Conservation (phyloP, 805 yeast species). For the Suhomyces kilbournensis region DNA sequence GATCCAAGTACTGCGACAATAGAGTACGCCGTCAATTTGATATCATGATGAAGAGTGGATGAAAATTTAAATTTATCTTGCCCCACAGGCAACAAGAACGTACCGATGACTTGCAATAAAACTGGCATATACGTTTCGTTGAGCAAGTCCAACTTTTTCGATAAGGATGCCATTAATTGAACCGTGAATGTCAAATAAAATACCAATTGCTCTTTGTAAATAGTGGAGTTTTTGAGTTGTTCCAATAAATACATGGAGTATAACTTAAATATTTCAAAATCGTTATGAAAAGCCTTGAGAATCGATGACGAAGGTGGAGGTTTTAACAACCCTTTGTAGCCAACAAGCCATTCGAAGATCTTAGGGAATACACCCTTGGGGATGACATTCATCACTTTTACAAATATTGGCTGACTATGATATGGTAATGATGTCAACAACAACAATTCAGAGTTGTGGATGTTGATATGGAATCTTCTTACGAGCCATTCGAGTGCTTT, state of each 20-base stretch:
- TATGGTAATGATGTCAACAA: conserved; percentile 78
- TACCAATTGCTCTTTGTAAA: conserved; percentile 68
- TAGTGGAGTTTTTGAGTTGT: conserved; percentile 50
- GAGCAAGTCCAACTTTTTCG: conserved; percentile 42
- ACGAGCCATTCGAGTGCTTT: conserved; percentile 93
- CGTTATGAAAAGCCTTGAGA: conserved; percentile 65
- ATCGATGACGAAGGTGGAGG: conserved; percentile 68
- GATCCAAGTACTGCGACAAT: conserved; percentile 73
- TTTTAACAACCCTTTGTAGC: conserved; percentile 61
- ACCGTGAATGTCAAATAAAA: conserved; percentile 76
- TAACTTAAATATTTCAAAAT: conserved; percentile 62
- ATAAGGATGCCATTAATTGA: conserved; percentile 63
- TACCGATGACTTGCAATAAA: conserved; percentile 57
- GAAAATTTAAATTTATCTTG: conserved; percentile 17
- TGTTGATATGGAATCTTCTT: conserved; percentile 82
- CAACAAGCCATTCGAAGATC: conserved; percentile 66
- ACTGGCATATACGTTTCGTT: conserved; percentile 51
- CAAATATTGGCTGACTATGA: conserved; percentile 69
- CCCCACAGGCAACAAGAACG: conserved; percentile 43
- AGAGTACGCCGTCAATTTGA: conserved; percentile 82
- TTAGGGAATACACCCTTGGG: conserved; percentile 63
- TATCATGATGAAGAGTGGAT: conserved; percentile 40
- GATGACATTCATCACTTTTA: conserved; percentile 71
- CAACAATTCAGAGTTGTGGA: conserved; percentile 71
- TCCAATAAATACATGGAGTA: conserved; percentile 56